Conservation (phyloP, 148 eudicot species). For the Fagopyrum esculentum region DNA sequence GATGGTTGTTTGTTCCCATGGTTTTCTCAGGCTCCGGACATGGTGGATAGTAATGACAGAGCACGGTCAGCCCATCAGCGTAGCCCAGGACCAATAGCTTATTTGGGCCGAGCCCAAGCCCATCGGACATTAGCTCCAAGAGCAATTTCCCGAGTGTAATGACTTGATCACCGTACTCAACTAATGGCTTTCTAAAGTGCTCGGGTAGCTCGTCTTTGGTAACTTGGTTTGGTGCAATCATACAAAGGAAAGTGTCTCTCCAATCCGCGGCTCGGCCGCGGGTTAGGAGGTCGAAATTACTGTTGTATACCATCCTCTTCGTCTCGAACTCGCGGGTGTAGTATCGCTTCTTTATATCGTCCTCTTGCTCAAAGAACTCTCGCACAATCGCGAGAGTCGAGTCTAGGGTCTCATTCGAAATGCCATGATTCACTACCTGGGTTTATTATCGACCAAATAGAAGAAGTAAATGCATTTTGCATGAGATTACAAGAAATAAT, state of each 20-base stretch:
- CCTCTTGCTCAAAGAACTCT: conserved; percentile 34
- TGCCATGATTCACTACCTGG: conserved; percentile 35
- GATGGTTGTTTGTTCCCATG: conserved; percentile 17
- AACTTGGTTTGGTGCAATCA: conserved; percentile 17
- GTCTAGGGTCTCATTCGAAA: conserved; percentile 18
- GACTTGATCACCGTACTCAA: conserved; percentile 24
- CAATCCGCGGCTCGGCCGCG: conserved; percentile 21
- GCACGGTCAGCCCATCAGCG: conserved; percentile 21
- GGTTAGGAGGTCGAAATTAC: conserved; percentile 29
- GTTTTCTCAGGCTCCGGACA: conserved; percentile 30
- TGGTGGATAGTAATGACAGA: conserved; percentile 32
- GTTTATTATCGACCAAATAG: too few relatives aligned
- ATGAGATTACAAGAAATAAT: too few relatives aligned
- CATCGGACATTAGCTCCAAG: conserved; percentile 28
- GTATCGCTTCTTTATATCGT: conserved; percentile 18
- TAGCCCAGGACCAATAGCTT: conserved; percentile 30
- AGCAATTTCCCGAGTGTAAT: conserved; percentile 22
- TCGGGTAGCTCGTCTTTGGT: conserved; percentile 20
- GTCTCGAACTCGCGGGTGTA: conserved; percentile 26
- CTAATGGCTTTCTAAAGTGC: conserved; percentile 23
- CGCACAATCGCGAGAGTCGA: conserved; percentile 21
- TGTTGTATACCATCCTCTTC: conserved; percentile 15
- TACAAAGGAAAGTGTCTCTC: conserved; percentile 26
- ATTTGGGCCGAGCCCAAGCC: conserved; percentile 21
- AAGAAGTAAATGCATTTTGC: too few relatives aligned